These are phyloP conservation scores for Nevesoporus exiguus DNA, from an alignment of 768 basidiomycete species.

Conservation along the genomic window DNA sequence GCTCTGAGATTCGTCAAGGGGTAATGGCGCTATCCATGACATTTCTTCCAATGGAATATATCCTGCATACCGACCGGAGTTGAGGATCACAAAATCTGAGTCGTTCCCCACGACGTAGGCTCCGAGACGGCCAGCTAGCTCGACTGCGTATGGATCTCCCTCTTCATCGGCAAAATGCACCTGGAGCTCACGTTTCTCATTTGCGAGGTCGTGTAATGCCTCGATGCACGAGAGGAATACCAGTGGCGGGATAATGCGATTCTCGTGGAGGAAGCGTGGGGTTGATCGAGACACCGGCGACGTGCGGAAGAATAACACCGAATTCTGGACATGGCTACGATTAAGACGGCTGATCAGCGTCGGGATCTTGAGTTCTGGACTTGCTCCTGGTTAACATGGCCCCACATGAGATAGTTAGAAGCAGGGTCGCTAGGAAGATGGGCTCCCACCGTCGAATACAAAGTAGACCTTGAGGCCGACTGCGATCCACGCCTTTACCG, in stretches of 20 bases:
- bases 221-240: slow-evolving; percentile 55
- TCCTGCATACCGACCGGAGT: slow-evolving; percentile 71
- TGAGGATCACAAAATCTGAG: slow-evolving; percentile 80
- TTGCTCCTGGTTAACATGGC: slow-evolving; percentile 48
- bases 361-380: slow-evolving; percentile 67
- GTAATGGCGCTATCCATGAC: slow-evolving; percentile 49
- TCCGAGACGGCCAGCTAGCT: slow-evolving; percentile 67
- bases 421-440: slow-evolving; percentile 16
- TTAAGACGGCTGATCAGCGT: slow-evolving; percentile 59
- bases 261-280: slow-evolving; percentile 67
- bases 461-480: slow-evolving; percentile 65
- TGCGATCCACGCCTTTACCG: slow-evolving; percentile 65
- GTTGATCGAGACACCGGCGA: slow-evolving; percentile 60
- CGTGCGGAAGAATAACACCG: slow-evolving; percentile 78
- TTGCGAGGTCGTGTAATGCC: slow-evolving; percentile 42
- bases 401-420: slow-evolving; percentile 10
- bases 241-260: slow-evolving; percentile 72
- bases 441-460: slow-evolving; percentile 72
- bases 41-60: slow-evolving; percentile 77
- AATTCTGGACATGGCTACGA: slow-evolving; percentile 56
- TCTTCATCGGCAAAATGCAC: slow-evolving; percentile 79
- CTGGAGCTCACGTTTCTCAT: slow-evolving; percentile 39
- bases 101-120: slow-evolving; percentile 78
- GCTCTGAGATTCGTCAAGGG: slow-evolving; percentile 21
- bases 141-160: slow-evolving; percentile 81